Base-by-base conservation (phyloP, 495 filamentous ascomycete species). In the Penicillium argentinense region DNA sequence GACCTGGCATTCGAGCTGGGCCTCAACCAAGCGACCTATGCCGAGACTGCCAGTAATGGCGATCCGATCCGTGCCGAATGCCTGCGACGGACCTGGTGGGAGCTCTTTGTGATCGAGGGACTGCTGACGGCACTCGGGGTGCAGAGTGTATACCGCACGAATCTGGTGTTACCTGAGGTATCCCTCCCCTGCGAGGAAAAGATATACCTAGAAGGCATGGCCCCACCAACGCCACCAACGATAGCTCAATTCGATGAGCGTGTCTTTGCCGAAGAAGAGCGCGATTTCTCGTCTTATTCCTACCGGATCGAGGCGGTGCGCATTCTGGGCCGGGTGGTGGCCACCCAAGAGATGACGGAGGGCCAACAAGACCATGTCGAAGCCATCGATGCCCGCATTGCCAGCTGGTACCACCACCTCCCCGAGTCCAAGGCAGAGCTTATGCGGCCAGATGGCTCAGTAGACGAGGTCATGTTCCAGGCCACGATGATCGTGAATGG, bases 401-500 rank as follows among this genome's bases (percentile, higher is more conserved):
- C 84, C 8, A 92, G 88, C 69, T 95, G 89, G 88, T 77, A 77
- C 33, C 80, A 91, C 42, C 87, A 92, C 56, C 74, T 96, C 5
- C 90, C 91, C 0, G 73, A 79, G 28, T 75, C 75, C n/a, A 95
- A 95, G 67, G 75, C 74, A 42, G 80, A 87, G 47, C 77, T 89
- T 25, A 68, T 92, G 43, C 78, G 78, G 28, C 77, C 79, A 47
- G 79, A 85, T 45, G 72, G 72, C 23, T 73, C 83, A 25, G 76
- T 91, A 8, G 90, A 96, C 57, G 88, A 95, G 69, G 86, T 95
- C 78, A 82, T 95, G 71, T 95, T 95, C 73, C 89, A 95, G 60
- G 89, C 89, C 9, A 86, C 86, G 44, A 90, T 93, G 82, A 84
- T 93, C 39, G 79, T 85, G 22, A 80, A 88, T 59, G 84, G 70